Evolutionary conservation across 495 filamentous ascomycete species (phyloP), one percentile per base, ranked within the genome.

Genomic region (Xylaria cubensis): DNA sequence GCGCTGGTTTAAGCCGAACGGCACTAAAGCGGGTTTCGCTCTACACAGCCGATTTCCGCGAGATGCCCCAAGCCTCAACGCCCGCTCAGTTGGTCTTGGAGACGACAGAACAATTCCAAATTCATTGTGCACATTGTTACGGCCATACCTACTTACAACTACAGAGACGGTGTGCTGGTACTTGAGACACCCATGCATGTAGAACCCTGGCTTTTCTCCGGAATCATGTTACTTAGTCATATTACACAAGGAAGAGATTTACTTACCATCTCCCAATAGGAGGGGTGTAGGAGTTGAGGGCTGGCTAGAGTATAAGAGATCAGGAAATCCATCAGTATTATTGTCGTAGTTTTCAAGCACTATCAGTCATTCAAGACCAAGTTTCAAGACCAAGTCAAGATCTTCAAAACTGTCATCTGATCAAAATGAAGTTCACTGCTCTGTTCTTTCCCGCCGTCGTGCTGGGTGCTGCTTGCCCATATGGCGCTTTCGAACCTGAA

Each of bases 361-460:
- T 26, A 50, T 17, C 46, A 67, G 44, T 17, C 64, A 15, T 53
- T 55, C 15, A 67, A 13, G 6, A 29, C 26, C 26, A 29, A 29
- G 26, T 29, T 42, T 42, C 39, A 42, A 42, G 39, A 67, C 29
- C 3, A 53, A 67, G 42, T 62, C 29, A 15, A 62, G 26, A 70
- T 50, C 55, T 21, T 10, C 42, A 26, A 48, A n/a, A 46, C 42
- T 41, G 17, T 8, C 53, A 48, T 36, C 64, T 3, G 0, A 19
- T 70, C 56, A 70, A 15, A 24, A 70, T 70, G 67, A 70, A 70
- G 55, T n/a, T 62, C 42, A 41, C 67, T 26, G 15, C 67, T 70
- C 67, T 70, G 56, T 9, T 62, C 13, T 62, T 70, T 50, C 67
- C 67, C 4, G 55, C 56, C 42, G 67, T 50, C 41, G 67, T 50